These are phyloP conservation scores for Cytospora leucostoma DNA, from an alignment of 2,329 filamentous ascomycete species.

Conservation along the genomic window DNA sequence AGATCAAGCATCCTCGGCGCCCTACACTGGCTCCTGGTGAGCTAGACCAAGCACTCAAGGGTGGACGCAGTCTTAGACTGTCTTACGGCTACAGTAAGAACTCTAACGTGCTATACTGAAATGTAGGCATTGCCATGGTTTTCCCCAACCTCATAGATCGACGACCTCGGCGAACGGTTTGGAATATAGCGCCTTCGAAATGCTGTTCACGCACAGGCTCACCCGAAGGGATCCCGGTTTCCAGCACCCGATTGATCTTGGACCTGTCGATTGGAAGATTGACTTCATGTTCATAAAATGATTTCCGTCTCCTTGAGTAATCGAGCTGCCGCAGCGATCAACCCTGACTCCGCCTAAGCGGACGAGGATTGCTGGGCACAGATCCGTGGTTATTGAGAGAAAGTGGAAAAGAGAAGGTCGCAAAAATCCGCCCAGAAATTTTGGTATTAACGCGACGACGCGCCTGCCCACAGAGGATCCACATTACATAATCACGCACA, in stretches of 20 bases:
- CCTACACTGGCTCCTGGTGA: background rate
- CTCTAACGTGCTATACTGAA: slow-evolving; percentile 2
- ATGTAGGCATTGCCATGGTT: slow-evolving; percentile 82
- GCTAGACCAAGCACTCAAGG: background rate
- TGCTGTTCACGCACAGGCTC: slow-evolving; percentile 63
- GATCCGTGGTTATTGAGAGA: slow-evolving; percentile 63
- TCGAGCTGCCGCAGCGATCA: slow-evolving; percentile 83
- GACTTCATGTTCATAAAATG: slow-evolving; percentile 76
- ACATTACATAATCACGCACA: slow-evolving; percentile 12
- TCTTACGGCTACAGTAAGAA: background rate
- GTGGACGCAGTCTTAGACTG: slow-evolving; percentile 4
- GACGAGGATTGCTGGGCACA: slow-evolving; percentile 81
- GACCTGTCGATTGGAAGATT: slow-evolving; percentile 94
- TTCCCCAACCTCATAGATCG: slow-evolving; percentile 85
- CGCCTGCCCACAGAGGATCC: background rate
- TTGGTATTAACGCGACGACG: background rate
- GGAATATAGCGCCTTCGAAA: slow-evolving; percentile 80
- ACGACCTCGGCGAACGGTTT: slow-evolving; percentile 86
- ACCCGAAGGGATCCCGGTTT: slow-evolving; percentile 69
- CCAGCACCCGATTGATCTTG: slow-evolving; percentile 70
- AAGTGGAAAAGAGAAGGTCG: slow-evolving; percentile 37
- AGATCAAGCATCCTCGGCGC: background rate
- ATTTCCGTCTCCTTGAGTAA: slow-evolving; percentile 76
- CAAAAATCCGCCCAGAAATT: slow-evolving; percentile 14
- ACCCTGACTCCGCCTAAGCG: slow-evolving; percentile 63